These are phyloP conservation scores for Lentinus brumalis DNA, from an alignment of 768 basidiomycete species.

Conservation along the genomic window DNA sequence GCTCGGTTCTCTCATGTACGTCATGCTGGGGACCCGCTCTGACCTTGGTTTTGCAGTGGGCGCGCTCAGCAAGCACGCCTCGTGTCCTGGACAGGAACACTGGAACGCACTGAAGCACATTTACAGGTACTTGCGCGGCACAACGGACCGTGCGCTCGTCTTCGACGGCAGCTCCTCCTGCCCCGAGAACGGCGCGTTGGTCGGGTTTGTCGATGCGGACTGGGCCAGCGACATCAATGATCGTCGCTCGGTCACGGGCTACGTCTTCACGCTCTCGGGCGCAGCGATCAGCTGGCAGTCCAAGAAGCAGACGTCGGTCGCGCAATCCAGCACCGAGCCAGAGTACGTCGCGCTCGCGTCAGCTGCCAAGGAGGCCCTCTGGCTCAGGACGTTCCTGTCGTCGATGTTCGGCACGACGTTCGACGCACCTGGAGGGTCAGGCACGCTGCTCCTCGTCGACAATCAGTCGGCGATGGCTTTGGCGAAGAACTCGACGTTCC, in stretches of 20 bases:
- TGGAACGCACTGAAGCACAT: not conserved
- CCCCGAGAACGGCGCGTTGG: not conserved
- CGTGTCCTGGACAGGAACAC: slow-evolving; percentile 30
- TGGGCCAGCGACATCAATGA: slow-evolving; percentile 5
- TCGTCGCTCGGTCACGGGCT: slow-evolving; percentile 4
- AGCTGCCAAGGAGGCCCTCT: no score
- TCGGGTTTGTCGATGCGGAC: slow-evolving; percentile 5
- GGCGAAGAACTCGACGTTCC: no score
- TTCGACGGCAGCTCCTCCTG: not conserved
- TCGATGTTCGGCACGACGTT: no score
- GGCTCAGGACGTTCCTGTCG: no score
- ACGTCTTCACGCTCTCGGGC: slow-evolving; percentile 2
- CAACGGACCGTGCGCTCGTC: slow-evolving; percentile 1
- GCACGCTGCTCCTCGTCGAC: no score
- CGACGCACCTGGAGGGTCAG: no score
- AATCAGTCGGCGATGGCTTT: no score
- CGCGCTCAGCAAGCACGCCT: slow-evolving; percentile 34
- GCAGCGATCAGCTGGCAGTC: slow-evolving; percentile 6
- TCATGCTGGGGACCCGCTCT: slow-evolving; percentile 33
- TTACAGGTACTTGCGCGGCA: slow-evolving; percentile 4
- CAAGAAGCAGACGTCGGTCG: slow-evolving; percentile 1
- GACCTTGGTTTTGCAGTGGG: slow-evolving; percentile 43
- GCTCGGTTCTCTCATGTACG: slow-evolving; percentile 9
- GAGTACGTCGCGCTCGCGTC: slow-evolving; percentile 4
- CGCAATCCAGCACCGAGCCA: slow-evolving; percentile 6